Evolutionary conservation across 148 eudicot species (phyloP), one percentile per base, ranked within the genome.

Genomic region (Gaultheria prostrata): DNA sequence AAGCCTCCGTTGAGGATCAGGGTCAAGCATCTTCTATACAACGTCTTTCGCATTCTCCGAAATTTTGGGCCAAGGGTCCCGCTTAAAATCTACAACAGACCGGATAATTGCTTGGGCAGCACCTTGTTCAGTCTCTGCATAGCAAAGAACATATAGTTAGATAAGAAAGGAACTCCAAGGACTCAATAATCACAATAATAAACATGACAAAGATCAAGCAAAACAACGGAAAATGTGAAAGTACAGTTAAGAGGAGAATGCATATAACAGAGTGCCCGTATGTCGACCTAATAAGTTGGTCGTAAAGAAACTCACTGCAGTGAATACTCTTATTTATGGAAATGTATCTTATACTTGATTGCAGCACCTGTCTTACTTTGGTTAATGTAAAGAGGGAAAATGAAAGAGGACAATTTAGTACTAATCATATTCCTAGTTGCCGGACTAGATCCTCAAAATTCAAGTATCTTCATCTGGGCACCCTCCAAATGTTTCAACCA

Each of bases 91-190:
- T 74, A 91, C 86, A 48, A 79, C 85, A 20, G 92, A 89, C 45
- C 90, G 85, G 79, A 91, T 86, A 67, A 91, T 91, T 65, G 94
- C 90, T 51, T 89, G 91, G 32, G 94, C 94, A 86, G 90, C 88
- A 67, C 93, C 93, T 89, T 90, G 90, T 81, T 91, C 93, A 72
- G 98, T 96, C 85, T 93, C 98, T 95, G 94, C 70, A 81, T 21
- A 67, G 72, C 15, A 13, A 0, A 67, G 1, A 67, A 67, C 18
- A 12, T 63, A 26, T 67, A 11, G 2, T 28, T 13, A 28, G 35
- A 67, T 28, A 28, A 67, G 72, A 67, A 9, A 0, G 35, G 15
- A 63, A 24, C 1, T 28, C 35, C 76, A 71, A 71, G 2, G 9
- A 77, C 51, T 5, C 18, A 85, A 67, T 79, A 1, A 88, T 35